These are phyloP conservation scores for Amaranthus cruentus DNA, from an alignment of 148 eudicot genomes.

Conservation along the genomic window DNA sequence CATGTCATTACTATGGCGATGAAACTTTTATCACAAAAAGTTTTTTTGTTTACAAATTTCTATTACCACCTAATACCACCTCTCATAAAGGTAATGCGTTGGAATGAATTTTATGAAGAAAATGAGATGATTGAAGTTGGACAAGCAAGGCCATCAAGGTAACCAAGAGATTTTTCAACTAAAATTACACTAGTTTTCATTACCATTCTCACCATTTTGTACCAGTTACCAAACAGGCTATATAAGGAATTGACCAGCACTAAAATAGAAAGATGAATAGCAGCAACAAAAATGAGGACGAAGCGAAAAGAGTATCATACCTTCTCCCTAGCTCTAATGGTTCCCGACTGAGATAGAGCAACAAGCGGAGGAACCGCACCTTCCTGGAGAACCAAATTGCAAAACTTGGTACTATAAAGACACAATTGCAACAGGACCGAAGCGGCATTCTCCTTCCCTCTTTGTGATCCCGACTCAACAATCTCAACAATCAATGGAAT, in stretches of 20 bases:
- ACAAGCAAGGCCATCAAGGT: no score
- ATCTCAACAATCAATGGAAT: constrained; percentile 76
- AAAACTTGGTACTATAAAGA: constrained; percentile 57
- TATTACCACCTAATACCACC: no score
- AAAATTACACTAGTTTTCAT: no score
- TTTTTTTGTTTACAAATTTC: no score
- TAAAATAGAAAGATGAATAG: not conserved
- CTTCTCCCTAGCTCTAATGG: constrained; percentile 87
- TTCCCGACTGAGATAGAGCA: constrained; percentile 83
- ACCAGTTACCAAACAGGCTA: no score
- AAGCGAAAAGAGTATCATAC: constrained; percentile 33
- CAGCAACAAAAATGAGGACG: not conserved
- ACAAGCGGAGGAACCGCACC: constrained; percentile 99
- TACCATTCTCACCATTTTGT: no score
- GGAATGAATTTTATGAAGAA: no score
- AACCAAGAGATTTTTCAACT: no score
- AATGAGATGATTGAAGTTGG: no score
- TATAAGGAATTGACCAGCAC: not conserved
- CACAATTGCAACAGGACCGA: constrained; percentile 77
- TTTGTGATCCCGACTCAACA: constrained; percentile 67
- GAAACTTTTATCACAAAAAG: no score
- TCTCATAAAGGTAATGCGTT: no score
- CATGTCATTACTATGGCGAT: no score
- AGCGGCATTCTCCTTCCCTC: constrained; percentile 97
- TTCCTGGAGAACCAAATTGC: constrained; percentile 85